phyloP scores from a whole-genome alignment of 805 yeast species.

The Nakazawaea molendinolei region DNA sequence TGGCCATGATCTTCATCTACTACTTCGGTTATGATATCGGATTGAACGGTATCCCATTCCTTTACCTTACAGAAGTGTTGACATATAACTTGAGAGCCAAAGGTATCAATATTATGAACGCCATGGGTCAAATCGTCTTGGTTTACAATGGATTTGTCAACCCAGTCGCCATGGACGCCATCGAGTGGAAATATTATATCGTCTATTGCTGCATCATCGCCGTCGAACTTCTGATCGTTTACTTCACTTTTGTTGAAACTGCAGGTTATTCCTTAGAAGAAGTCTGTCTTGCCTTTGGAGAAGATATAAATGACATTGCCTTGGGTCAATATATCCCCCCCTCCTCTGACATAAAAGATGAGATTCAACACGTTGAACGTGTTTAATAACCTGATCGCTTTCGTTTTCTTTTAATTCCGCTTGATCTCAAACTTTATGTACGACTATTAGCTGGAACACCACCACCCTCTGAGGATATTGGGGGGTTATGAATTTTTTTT shows the following conservation, averaged over 20 bases:
- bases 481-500: too few species aligned
- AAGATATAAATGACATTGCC: conserved; percentile 9
- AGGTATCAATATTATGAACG: conserved; percentile 15
- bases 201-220: conserved; percentile 25
- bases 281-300: conserved; percentile 20
- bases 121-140: conserved; percentile 13
- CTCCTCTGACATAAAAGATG: neutral
- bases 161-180: conserved; percentile 31
- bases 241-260: conserved; percentile 30
- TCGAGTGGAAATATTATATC: conserved; percentile 31
- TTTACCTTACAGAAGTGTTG: conserved; percentile 36
- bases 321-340: neutral
- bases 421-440: too few species aligned
- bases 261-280: conserved; percentile 33
- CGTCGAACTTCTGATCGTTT: conserved; percentile 25
- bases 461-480: too few species aligned
- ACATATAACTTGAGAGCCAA: conserved; percentile 26
- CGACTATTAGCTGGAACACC: too few species aligned
- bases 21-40: conserved; percentile 35
- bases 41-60: conserved; percentile 36
- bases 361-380: conserved; percentile 3
- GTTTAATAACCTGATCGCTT: conserved; percentile 4
- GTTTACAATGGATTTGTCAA: conserved; percentile 19
- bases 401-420: conserved; percentile 8
- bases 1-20: conserved; percentile 45